Evolutionary conservation across 2,329 filamentous ascomycete genomes (phyloP).

Genomic region (Pseudomassariella vexata): DNA sequence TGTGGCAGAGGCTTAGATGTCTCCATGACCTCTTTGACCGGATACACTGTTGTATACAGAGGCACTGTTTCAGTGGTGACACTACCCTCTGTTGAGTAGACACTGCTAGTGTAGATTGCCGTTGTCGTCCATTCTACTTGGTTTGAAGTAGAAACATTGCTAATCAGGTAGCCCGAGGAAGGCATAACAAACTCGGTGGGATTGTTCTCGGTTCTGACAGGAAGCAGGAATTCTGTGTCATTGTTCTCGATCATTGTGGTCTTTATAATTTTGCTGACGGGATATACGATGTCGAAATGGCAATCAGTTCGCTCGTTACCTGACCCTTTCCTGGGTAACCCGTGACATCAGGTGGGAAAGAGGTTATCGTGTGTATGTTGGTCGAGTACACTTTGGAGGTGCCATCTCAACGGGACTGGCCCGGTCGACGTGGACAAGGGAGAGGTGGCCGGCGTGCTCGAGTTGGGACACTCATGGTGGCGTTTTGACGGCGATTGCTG

Average conservation of each 20-base stretch:
- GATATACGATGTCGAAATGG: constrained; percentile 2
- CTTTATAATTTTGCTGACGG: not conserved
- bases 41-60: constrained; percentile 21
- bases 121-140: constrained; percentile 16
- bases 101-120: constrained; percentile 19
- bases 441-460: constrained; percentile 1
- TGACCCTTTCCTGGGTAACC: constrained; percentile 3
- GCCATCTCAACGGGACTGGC: not conserved
- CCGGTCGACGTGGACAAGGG: not conserved
- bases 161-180: not conserved
- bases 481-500: not conserved
- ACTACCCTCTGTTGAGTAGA: constrained; percentile 14
- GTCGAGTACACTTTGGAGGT: constrained; percentile 2
- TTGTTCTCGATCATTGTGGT: not conserved
- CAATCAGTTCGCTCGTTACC: constrained; percentile 1
- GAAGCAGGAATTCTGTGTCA: not conserved
- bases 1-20: constrained; percentile 5
- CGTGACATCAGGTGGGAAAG: constrained; percentile 1
- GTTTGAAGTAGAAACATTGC: constrained; percentile 3
- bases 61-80: constrained; percentile 19
- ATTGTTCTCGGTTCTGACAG: not conserved
- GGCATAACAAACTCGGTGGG: not conserved
- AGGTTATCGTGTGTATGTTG: constrained; percentile 2
- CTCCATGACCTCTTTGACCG: constrained; percentile 17
- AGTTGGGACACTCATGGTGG: constrained; percentile 1